Conservation (phyloP, 345 rosid species). For the Lenwebbia sp. region DNA sequence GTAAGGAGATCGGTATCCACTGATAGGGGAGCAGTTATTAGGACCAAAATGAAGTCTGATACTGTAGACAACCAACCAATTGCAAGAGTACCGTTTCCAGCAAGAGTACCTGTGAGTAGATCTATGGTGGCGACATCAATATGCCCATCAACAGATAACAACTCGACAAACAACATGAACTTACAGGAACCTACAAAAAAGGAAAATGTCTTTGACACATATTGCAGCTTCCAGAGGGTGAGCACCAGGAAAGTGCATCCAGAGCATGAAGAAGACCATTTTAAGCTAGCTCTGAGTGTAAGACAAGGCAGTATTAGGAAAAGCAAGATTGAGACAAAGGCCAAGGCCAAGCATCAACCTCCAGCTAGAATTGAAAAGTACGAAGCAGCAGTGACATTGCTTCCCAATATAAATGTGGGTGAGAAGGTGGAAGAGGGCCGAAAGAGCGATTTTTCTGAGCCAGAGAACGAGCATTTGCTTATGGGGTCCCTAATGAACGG, state of each 20-base stretch:
- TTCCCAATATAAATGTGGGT: slow-evolving; percentile 26
- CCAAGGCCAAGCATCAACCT: slow-evolving; percentile 48
- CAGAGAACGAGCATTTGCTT: slow-evolving; percentile 47
- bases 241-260: slow-evolving; percentile 39
- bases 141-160: slow-evolving; percentile 34
- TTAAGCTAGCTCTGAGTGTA: slow-evolving; percentile 59
- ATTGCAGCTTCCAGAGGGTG: slow-evolving; percentile 41
- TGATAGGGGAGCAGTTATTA: slow-evolving; percentile 57
- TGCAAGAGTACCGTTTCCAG: slow-evolving; percentile 70
- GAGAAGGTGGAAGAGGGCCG: slow-evolving; percentile 49
- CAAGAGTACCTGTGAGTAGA: slow-evolving; percentile 60
- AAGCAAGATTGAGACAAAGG: slow-evolving; percentile 48
- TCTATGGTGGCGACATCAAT: slow-evolving; percentile 31
- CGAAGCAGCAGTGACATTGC: slow-evolving; percentile 35
- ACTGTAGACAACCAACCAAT: slow-evolving; percentile 39
- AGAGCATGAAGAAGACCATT: slow-evolving; percentile 73
- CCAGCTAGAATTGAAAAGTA: slow-evolving; percentile 44
- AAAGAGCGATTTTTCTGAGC: slow-evolving; percentile 61
- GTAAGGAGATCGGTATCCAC: slow-evolving; percentile 69
- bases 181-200: slow-evolving; percentile 26
- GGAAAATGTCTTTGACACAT: slow-evolving; percentile 35
- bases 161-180: slow-evolving; percentile 6
- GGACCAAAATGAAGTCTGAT: slow-evolving; percentile 51
- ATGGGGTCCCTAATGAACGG: slow-evolving; percentile 24
- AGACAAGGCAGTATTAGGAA: slow-evolving; percentile 77